Evolutionary conservation across 768 basidiomycete genomes (phyloP).

Genomic region (Leccinellum albellum): DNA sequence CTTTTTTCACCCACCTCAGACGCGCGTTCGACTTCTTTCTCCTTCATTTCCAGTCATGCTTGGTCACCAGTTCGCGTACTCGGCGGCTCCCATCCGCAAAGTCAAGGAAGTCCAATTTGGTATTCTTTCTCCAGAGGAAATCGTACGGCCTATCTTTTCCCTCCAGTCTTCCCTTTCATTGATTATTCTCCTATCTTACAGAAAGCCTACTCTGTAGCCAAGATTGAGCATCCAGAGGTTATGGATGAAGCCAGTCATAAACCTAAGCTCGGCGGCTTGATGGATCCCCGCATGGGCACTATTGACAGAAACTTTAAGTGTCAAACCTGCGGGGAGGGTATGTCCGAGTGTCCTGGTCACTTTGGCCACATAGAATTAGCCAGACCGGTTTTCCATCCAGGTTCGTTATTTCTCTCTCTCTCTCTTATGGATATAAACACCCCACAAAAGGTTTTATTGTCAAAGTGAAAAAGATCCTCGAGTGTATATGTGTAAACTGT

Average conservation of each 20-base stretch:
- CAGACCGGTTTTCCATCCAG: conserved; percentile 95
- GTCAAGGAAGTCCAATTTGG: conserved; percentile 99
- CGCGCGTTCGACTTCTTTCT: conserved; percentile 14
- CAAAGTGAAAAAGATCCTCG: conserved; percentile 99
- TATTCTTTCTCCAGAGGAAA: conserved; percentile 98
- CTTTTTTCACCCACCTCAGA: conserved; percentile 3
- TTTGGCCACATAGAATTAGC: conserved; percentile 99
- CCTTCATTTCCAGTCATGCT: conserved; percentile 50
- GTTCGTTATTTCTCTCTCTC: conserved; percentile 42
- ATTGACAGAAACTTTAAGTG: conserved; percentile 98
- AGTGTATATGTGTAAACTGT: conserved; percentile 98
- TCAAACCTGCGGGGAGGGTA: conserved; percentile 99
- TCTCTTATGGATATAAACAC: background rate
- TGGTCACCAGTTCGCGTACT: conserved; percentile 88
- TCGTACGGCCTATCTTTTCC: conserved; percentile 47
- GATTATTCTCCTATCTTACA: conserved; percentile 33
- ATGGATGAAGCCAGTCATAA: conserved; percentile 93
- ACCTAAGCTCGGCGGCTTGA: conserved; percentile 89
- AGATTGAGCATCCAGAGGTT: conserved; percentile 97
- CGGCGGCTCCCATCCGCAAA: conserved; percentile 90
- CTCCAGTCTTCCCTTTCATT: conserved; percentile 2
- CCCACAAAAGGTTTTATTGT: conserved; percentile 75
- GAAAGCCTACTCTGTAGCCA: conserved; percentile 99
- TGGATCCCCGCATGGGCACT: conserved; percentile 98
- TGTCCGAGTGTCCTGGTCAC: conserved; percentile 99